A percentile compares a stretch with the other conserved stretches of the same genome.
Evolutionary conservation across 2,329 filamentous ascomycete species (phyloP).

Genomic region (Alternaria arbusti): DNA sequence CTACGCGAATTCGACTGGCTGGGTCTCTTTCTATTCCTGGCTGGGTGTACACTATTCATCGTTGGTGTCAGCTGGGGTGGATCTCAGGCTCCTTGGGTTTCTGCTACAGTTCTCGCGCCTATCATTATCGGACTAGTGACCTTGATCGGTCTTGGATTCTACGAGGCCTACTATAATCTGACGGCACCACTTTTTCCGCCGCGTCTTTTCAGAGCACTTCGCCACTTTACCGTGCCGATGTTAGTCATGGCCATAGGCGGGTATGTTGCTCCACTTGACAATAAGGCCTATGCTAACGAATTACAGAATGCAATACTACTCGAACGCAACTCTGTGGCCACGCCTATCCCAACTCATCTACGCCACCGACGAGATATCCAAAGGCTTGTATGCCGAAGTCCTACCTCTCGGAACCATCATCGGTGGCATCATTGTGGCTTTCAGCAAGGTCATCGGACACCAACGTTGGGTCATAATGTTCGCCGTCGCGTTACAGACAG

Average conservation of each 20-base stretch:
- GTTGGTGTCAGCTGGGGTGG: constrained; percentile 39
- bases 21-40: constrained; percentile 35
- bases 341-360: constrained; percentile 38
- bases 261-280: rapidly evolving
- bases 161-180: constrained; percentile 31
- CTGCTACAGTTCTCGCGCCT: constrained; percentile 28
- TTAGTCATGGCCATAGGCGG: constrained; percentile 41
- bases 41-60: constrained; percentile 40
- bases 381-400: constrained; percentile 35
- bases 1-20: constrained; percentile 39
- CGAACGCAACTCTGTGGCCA: constrained; percentile 37
- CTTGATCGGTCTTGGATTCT: constrained; percentile 34
- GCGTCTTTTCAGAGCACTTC: constrained; percentile 33
- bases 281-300: neutral
- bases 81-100: constrained; percentile 32
- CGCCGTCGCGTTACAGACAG: constrained; percentile 36
- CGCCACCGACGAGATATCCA: constrained; percentile 35
- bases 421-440: constrained; percentile 36
- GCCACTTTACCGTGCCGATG: constrained; percentile 39
- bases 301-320: constrained; percentile 34
- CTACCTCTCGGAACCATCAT: constrained; percentile 35
- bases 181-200: constrained; percentile 39
- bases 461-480: constrained; percentile 37
- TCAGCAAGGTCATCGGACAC: constrained; percentile 36
- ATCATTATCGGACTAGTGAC: constrained; percentile 36